Evolutionary conservation across 257 asterid species (phyloP), one percentile per base, ranked within the genome.

Genomic region (Rehmannia glutinosa): DNA sequence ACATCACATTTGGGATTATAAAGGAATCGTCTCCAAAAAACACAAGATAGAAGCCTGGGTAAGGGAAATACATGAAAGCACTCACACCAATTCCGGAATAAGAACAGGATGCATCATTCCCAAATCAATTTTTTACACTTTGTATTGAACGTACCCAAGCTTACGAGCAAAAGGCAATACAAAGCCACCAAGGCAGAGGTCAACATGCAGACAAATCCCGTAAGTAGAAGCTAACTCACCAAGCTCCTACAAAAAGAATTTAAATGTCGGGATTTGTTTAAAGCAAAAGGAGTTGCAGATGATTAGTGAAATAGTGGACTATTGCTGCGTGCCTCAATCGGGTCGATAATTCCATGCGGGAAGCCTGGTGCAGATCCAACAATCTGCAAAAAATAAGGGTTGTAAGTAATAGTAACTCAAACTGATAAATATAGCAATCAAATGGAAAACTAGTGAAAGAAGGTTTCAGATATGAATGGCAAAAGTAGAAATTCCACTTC

Each of bases 301-400:
- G 45, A 71, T 69, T 51, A 59, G 56, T 51, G 36, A 68, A 51
- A 32, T 38, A 58, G 66, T 25, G 46, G 46, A 57, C 15, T 27
- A 28, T 23, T 61, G 69, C 35, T 69, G 59, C 81, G 52, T 87
- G 70, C 99, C 99, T 94, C 96, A 64, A 94, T 94, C 55, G 97
- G 99, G 80, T 94, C 99, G 21, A 94, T 82, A 65, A 94, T 87
- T 77, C 99, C 99, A 80, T 94, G 99, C n/a, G 99, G 99, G 76
- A 91, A 94, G 64, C 99, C 99, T 50, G 99, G 99, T 42, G 99
- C 96, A 51, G 97, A 94, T 78, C 97, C 99, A 85, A 91, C 89
- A 84, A 94, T 84, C 99, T 94, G 91, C 70, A 54, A 54, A 63
- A 68, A 49, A 68, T 6, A 47, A 77, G 56, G 63, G 64, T 46